Evolutionary conservation across 2,329 filamentous ascomycete species (phyloP).

Genomic region (Pyricularia sp.): DNA sequence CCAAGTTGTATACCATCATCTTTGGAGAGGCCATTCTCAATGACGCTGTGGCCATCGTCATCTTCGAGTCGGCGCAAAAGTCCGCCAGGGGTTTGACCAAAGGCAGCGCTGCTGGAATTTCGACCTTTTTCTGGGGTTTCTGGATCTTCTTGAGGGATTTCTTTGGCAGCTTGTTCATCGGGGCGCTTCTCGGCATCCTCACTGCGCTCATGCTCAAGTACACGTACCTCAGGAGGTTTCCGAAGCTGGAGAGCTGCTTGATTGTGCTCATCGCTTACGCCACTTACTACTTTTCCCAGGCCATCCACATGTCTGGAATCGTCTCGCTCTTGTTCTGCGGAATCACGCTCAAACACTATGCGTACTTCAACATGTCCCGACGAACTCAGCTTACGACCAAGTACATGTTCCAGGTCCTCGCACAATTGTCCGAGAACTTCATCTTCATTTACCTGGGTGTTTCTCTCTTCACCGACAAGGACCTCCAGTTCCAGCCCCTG

Average conservation of each 20-base stretch:
- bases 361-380: conserved; percentile 99
- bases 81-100: conserved; percentile 57
- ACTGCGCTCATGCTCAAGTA: conserved; percentile 88
- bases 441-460: conserved; percentile 98
- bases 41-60: conserved; percentile 94
- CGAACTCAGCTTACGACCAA: conserved; percentile 96
- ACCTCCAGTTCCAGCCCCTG: conserved; percentile 81
- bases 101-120: conserved; percentile 56
- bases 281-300: conserved; percentile 96
- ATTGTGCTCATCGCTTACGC: conserved; percentile 90
- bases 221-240: conserved; percentile 81
- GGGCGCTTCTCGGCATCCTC: conserved; percentile 71
- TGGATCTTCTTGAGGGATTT: conserved; percentile 94
- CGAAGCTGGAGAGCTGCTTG: conserved; percentile 93
- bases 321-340: conserved; percentile 95
- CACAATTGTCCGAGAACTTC: conserved; percentile 95
- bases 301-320: conserved; percentile 90
- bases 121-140: conserved; percentile 80
- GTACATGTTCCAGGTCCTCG: conserved; percentile 88
- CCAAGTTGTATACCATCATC: conserved; percentile 95
- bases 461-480: conserved; percentile 82
- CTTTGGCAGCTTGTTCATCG: conserved; percentile 85
- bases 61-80: conserved; percentile 94
- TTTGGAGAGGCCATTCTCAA: conserved; percentile 98
- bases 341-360: conserved; percentile 96